A percentile compares a stretch with the other conserved stretches of the same genome.
phyloP scores from a whole-genome alignment of 2,329 filamentous ascomycete species.

The Epichloe elymi region DNA sequence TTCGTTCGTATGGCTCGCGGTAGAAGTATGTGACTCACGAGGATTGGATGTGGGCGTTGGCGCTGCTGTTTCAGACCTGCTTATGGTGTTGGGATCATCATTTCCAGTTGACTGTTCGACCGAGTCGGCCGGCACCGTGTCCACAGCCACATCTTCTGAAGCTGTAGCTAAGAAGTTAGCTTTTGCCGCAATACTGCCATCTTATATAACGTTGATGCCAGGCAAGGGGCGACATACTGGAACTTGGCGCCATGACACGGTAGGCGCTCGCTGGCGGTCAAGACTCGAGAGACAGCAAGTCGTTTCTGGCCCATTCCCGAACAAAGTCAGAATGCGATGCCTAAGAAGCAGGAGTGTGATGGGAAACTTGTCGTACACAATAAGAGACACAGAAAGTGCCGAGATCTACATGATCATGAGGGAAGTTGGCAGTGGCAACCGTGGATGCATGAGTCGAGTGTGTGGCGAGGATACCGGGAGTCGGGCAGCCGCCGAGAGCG shows the following conservation, averaged over 20 bases:
- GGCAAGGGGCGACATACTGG: not conserved
- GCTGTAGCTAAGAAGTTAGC: not conserved
- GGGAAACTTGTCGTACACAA: not conserved
- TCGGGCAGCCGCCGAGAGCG: not conserved
- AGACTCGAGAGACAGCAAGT: not conserved
- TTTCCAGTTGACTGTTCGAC: not conserved
- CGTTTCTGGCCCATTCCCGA: not conserved
- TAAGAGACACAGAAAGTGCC: not conserved
- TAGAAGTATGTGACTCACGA: not conserved
- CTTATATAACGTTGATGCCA: not conserved
- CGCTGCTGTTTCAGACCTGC: not conserved
- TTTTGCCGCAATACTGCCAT: not conserved
- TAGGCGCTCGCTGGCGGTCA: not conserved
- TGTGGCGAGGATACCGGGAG: not conserved
- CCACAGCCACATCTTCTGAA: not conserved
- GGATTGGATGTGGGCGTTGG: not conserved
- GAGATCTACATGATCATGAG: not conserved
- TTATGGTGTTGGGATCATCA: not conserved
- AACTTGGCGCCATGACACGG: not conserved
- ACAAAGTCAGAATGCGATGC: not conserved
- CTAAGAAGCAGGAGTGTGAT: not conserved
- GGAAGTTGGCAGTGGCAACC: not conserved
- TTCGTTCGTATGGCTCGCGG: not conserved
- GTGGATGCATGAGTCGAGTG: not conserved
- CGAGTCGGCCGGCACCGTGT: not conserved